Conservation (phyloP, 1,284 basidiomycete genomes). For the Ceratorhiza oryzae-sativae region DNA sequence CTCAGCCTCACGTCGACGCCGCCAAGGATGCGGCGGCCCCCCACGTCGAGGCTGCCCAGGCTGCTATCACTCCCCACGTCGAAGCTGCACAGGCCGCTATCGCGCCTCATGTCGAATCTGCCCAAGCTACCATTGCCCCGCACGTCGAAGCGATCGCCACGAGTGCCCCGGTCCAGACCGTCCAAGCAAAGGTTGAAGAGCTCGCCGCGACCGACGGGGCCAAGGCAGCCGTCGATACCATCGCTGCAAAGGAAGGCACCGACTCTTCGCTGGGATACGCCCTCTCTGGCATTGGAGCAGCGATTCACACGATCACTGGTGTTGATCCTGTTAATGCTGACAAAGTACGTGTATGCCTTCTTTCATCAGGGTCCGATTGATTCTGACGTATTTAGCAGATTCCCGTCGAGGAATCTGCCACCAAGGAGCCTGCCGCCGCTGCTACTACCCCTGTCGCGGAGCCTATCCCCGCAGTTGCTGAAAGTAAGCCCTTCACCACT, state of each 20-base stretch:
- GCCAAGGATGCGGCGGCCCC: constrained; percentile 17
- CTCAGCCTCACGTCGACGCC: constrained; percentile 18
- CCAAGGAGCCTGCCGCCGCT: constrained; percentile 6
- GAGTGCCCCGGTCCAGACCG: constrained; percentile 32
- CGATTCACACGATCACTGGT: constrained; percentile 39
- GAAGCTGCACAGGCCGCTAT: constrained; percentile 38
- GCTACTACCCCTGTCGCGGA: neutral
- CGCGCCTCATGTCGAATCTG: constrained; percentile 22
- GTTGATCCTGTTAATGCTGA: constrained; percentile 40
- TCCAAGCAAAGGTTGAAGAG: constrained; percentile 18
- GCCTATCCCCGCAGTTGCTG: constrained; percentile 4
- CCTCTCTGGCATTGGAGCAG: constrained; percentile 39
- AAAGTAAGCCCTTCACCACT: constrained; percentile 11
- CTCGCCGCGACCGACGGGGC: constrained; percentile 12
- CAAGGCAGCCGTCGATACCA: constrained; percentile 16
- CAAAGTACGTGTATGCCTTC: constrained; percentile 30
- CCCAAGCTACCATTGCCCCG: constrained; percentile 7
- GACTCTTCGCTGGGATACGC: constrained; percentile 22
- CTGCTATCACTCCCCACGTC: constrained; percentile 26
- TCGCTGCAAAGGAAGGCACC: constrained; percentile 33
- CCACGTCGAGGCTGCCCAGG: constrained; percentile 27
- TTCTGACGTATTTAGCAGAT: constrained; percentile 34
- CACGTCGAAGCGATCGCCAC: constrained; percentile 23
- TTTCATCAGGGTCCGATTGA: neutral
- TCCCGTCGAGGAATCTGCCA: constrained; percentile 27